Evolutionary conservation across 2,329 filamentous ascomycete species (phyloP).

Genomic region (Fusarium tjaetaba): DNA sequence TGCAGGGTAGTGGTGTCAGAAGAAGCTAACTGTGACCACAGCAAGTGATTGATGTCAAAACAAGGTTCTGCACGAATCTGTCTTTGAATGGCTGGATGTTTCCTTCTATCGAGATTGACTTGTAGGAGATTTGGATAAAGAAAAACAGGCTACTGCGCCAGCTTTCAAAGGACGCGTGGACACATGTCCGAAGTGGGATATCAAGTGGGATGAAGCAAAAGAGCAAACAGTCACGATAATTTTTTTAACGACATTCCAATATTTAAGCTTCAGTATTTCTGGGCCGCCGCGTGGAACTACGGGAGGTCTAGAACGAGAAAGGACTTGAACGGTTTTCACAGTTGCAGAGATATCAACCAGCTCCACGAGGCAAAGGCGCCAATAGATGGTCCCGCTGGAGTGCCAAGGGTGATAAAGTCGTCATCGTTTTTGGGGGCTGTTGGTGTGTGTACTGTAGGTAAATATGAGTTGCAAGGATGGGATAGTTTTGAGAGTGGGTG

Average conservation of each 20-base stretch:
- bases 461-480: background rate
- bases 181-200: slow-evolving; percentile 17
- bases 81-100: background rate
- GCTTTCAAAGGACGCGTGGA: slow-evolving; percentile 8
- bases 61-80: background rate
- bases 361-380: background rate
- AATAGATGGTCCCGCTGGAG: background rate
- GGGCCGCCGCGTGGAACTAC: background rate
- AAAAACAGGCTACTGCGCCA: background rate
- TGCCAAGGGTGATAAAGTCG: slow-evolving; percentile 3
- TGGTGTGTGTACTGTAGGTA: background rate
- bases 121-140: background rate
- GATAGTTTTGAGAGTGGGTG: background rate
- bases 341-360: background rate
- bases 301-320: background rate
- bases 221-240: background rate
- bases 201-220: slow-evolving; percentile 12
- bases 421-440: slow-evolving; percentile 4
- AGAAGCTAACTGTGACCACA: background rate
- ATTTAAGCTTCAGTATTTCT: slow-evolving; percentile 18
- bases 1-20: background rate
- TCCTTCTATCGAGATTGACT: background rate
- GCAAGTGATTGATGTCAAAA: background rate
- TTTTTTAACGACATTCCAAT: background rate
- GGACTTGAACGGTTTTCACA: background rate